phyloP scores from a whole-genome alignment of 441 rosid species.

The Codiaeum variegatum region DNA sequence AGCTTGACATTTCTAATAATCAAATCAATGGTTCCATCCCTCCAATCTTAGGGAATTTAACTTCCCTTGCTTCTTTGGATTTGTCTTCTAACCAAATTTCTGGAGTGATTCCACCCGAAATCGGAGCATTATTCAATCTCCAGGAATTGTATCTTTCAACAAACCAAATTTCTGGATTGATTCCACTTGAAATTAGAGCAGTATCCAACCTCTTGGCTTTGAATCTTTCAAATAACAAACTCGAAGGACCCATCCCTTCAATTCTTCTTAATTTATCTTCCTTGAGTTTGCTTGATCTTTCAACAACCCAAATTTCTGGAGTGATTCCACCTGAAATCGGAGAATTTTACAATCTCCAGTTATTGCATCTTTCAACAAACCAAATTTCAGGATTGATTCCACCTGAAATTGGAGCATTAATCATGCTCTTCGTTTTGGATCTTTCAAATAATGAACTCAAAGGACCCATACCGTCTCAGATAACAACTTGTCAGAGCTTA shows the following conservation, averaged over 20 bases:
- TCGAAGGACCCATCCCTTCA: no score
- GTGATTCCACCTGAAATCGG: not conserved
- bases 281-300: no score
- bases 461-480: not conserved
- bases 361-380: not conserved
- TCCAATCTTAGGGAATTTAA: not conserved
- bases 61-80: not conserved
- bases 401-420: not conserved
- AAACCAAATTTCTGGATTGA: no score
- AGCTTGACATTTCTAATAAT: conserved; percentile 23
- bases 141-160: no score
- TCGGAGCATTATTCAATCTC: no score
- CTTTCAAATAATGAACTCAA: not conserved
- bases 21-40: not conserved
- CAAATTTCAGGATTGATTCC: not conserved
- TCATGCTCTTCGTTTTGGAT: not conserved
- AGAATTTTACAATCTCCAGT: not conserved
- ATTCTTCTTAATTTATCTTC: no score
- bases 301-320: not conserved
- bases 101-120: no score
- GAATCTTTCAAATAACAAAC: not conserved
- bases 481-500: no score
- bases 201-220: not conserved
- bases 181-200: no score
- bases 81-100: not conserved